Evolutionary conservation across 257 asterid species (phyloP).

Genomic region (Mitragyna speciosa): DNA sequence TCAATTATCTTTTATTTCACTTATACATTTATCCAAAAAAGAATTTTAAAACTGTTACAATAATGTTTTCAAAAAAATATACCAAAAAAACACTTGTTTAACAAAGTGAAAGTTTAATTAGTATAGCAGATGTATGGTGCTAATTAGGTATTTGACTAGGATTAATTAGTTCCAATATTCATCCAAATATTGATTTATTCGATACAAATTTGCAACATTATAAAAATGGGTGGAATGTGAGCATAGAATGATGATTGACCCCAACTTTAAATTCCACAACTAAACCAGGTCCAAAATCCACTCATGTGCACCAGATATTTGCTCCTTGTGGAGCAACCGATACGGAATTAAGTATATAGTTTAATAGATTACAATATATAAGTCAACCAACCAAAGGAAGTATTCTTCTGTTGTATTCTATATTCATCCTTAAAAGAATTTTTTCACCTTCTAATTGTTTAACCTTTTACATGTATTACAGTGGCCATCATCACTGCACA

Average conservation of each 20-base stretch:
- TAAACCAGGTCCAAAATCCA: neutral
- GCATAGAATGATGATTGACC: neutral
- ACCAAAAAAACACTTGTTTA: too few species aligned
- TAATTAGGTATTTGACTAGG: neutral
- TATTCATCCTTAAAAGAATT: neutral
- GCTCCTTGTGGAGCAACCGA: neutral
- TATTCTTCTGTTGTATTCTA: neutral
- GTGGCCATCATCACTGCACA: neutral
- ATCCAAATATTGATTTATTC: neutral
- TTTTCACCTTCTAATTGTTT: neutral
- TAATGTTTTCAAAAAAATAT: too few species aligned
- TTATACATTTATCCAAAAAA: too few species aligned
- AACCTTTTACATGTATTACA: neutral
- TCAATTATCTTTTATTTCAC: too few species aligned
- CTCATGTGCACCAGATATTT: neutral
- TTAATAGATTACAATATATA: neutral
- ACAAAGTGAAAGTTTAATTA: too few species aligned
- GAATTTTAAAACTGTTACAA: too few species aligned
- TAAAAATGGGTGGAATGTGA: neutral
- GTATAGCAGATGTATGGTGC: neutral
- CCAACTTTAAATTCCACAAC: neutral
- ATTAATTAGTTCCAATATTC: neutral
- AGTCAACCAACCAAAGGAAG: constrained; percentile 13
- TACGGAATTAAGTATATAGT: neutral
- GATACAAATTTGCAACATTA: neutral